A percentile compares a stretch with the other conserved stretches of the same genome.
These are phyloP conservation scores for Leersia perrieri DNA, from an alignment of 176 grass and related monocot species.

Conservation along the genomic window DNA sequence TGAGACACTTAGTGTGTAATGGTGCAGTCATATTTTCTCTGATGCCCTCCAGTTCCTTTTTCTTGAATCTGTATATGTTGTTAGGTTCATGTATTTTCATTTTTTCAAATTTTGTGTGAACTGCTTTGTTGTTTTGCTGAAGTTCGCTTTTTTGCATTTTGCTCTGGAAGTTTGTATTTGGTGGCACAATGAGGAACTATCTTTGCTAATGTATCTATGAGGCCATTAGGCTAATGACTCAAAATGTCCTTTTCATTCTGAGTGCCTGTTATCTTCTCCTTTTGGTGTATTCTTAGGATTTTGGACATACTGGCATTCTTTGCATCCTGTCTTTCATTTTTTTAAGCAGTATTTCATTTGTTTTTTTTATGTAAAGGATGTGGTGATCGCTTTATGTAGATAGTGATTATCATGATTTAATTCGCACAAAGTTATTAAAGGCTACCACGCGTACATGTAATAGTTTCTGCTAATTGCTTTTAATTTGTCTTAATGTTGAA, in stretches of 20 bases:
- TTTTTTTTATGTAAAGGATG: neutral
- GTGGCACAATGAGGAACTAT: slow-evolving; percentile 44
- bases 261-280: slow-evolving; percentile 19
- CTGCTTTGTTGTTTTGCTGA: too few species aligned
- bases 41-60: slow-evolving; percentile 30
- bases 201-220: slow-evolving; percentile 53
- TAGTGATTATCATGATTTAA: neutral
- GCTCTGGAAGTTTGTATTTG: neutral
- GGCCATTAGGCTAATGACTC: slow-evolving; percentile 30
- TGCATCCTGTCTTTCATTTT: too few species aligned
- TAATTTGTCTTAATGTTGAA: neutral
- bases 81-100: neutral
- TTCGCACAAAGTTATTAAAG: neutral
- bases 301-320: too few species aligned
- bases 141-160: neutral
- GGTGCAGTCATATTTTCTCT: slow-evolving; percentile 64
- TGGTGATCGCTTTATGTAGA: neutral
- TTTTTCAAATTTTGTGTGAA: neutral
- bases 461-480: neutral
- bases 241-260: slow-evolving; percentile 80
- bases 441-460: neutral
- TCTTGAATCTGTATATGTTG: neutral
- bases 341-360: neutral
- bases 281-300: too few species aligned
- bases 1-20: slow-evolving; percentile 71